Conservation (phyloP, 2,329 filamentous ascomycete genomes). For the Colletotrichum tropicale region DNA sequence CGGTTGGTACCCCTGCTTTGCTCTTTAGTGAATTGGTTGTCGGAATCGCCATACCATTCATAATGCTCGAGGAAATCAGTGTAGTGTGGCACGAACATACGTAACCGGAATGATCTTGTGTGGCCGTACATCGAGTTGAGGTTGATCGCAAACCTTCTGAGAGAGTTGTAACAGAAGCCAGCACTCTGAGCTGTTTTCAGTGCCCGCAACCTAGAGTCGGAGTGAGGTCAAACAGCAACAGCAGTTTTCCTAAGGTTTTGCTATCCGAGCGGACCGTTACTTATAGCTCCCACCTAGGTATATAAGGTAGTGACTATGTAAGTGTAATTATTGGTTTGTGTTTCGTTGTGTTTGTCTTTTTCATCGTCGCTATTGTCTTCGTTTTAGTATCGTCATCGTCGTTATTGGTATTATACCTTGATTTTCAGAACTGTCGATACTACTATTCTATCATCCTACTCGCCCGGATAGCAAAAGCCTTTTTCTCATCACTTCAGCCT, state of each 20-base stretch:
- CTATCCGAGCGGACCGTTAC: too few relatives aligned
- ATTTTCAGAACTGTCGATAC: too few relatives aligned
- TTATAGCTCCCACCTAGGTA: too few relatives aligned
- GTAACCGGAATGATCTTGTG: neutral
- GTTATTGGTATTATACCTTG: too few relatives aligned
- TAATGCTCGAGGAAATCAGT: accelerated
- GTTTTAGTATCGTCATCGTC: too few relatives aligned
- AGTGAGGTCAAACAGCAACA: neutral
- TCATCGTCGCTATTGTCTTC: too few relatives aligned
- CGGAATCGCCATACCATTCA: neutral
- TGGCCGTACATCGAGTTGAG: neutral
- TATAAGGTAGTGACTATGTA: too few relatives aligned
- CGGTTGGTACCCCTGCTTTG: accelerated
- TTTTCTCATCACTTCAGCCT: neutral
- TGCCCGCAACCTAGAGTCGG: neutral
- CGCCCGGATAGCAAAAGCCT: too few relatives aligned
- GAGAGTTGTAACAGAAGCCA: neutral
- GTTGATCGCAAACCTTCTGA: neutral
- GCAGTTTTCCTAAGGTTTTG: neutral
- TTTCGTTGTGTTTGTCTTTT: too few relatives aligned
- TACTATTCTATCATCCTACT: too few relatives aligned
- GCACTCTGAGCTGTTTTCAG: neutral
- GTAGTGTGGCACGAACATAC: neutral
- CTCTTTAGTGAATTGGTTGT: neutral
- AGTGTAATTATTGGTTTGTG: too few relatives aligned